Percentiles rank a stretch among this genome's conserved stretches.
These are phyloP conservation scores for Leishmania guyanensis DNA, from an alignment of 208 protist genomes.

Conservation along the genomic window DNA sequence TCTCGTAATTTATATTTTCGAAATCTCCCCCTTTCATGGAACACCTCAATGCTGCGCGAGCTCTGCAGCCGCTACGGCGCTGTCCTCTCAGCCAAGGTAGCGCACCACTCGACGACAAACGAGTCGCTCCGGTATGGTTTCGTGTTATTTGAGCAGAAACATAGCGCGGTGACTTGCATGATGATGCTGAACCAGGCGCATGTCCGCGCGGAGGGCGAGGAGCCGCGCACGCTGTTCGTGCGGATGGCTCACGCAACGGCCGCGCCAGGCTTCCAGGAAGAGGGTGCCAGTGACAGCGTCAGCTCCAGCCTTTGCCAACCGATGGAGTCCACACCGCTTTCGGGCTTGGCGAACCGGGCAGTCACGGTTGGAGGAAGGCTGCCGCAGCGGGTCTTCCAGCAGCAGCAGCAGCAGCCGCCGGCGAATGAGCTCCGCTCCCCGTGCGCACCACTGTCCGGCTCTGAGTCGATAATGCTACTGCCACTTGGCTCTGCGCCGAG, in stretches of 20 bases:
- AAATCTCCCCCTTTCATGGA: constrained; percentile 66
- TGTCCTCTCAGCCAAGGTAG: constrained; percentile 65
- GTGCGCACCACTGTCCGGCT: background rate
- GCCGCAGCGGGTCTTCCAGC: background rate
- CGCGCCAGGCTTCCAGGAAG: constrained; percentile 22
- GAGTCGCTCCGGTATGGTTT: constrained; percentile 68
- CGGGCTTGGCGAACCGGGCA: background rate
- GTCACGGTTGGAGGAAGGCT: background rate
- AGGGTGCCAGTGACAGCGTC: constrained; percentile 1
- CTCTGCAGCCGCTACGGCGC: constrained; percentile 53
- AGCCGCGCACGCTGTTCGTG: constrained; percentile 26
- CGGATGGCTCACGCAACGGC: constrained; percentile 30
- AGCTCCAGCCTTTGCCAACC: background rate
- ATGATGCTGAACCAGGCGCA: constrained; percentile 26
- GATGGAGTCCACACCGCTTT: background rate
- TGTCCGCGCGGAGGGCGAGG: constrained; percentile 9
- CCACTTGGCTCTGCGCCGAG: background rate
- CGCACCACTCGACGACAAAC: constrained; percentile 52
- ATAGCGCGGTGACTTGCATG: constrained; percentile 46
- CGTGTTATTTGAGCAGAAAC: constrained; percentile 59
- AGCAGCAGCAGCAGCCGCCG: constrained; percentile 4
- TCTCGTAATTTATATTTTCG: constrained; percentile 64
- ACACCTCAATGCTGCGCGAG: constrained; percentile 61
- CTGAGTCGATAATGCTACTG: background rate
- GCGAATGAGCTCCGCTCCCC: background rate